Evolutionary conservation across 306 rosid genomes (phyloP).

Genomic region (Lathyrus oleraceus): DNA sequence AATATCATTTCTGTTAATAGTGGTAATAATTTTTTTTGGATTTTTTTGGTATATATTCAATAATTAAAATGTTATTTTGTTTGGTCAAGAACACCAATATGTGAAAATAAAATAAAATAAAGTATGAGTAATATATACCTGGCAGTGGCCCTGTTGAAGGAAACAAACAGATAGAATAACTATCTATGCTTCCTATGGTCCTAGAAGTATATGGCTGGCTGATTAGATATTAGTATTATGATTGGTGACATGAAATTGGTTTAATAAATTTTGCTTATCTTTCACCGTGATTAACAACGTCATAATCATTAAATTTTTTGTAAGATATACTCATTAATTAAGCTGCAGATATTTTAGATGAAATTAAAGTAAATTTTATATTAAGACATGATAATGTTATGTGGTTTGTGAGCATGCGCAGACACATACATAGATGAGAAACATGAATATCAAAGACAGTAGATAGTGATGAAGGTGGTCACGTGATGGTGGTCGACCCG

Average conservation of each 20-base stretch:
- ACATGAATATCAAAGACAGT: too few relatives aligned
- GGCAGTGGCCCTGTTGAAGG: slow-evolving; percentile 27
- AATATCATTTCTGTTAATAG: too few relatives aligned
- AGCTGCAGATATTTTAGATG: too few relatives aligned
- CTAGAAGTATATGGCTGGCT: slow-evolving; percentile 7
- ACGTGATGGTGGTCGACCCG: slow-evolving; percentile 60
- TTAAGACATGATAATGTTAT: background rate
- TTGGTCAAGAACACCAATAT: background rate
- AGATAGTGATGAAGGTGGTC: slow-evolving; percentile 48
- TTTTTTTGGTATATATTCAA: too few relatives aligned
- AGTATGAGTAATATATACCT: slow-evolving; percentile 2
- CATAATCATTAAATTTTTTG: too few relatives aligned
- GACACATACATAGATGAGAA: slow-evolving; percentile 12
- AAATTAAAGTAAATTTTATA: too few relatives aligned
- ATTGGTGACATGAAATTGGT: slow-evolving; percentile 43
- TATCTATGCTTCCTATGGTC: slow-evolving; percentile 20
- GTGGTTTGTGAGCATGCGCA: background rate
- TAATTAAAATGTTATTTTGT: background rate
- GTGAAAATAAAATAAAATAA: background rate
- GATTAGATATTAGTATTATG: background rate
- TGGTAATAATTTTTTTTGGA: too few relatives aligned
- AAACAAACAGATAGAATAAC: slow-evolving; percentile 8
- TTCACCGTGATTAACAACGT: too few relatives aligned
- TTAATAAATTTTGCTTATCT: background rate
- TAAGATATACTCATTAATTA: too few relatives aligned